Conservation (phyloP, 495 filamentous ascomycete genomes). For the Cudoniella acicularis region DNA sequence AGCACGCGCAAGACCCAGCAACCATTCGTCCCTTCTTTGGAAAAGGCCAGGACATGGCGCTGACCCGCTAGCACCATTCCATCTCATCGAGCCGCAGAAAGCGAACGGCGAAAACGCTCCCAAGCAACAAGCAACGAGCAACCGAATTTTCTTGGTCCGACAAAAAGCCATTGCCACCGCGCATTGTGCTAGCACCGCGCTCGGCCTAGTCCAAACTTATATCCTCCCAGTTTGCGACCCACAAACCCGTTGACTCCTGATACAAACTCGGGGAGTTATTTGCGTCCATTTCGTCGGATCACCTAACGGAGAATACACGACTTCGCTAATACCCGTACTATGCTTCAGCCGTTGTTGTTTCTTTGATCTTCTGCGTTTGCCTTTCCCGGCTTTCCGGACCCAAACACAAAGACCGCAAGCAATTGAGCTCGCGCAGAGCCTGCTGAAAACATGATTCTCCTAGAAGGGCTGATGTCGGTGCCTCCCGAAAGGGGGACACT, state of each 20-base stretch:
- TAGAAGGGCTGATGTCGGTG: conserved; percentile 53
- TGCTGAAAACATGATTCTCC: conserved; percentile 26
- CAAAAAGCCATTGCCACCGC: background rate
- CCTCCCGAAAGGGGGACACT: conserved; percentile 55
- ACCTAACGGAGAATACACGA: background rate
- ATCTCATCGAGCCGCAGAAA: background rate
- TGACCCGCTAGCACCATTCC: background rate
- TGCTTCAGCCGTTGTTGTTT: background rate
- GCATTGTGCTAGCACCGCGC: background rate
- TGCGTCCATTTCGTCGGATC: background rate
- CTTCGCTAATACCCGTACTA: background rate
- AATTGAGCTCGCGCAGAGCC: background rate
- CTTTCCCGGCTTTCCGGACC: background rate
- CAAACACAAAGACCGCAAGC: background rate
- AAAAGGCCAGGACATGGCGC: background rate
- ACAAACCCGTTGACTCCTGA: background rate
- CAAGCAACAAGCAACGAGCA: no score
- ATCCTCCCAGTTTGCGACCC: background rate
- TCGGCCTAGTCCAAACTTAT: background rate
- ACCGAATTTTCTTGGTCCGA: background rate
- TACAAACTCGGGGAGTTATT: background rate
- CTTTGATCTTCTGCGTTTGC: background rate
- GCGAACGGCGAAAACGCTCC: background rate
- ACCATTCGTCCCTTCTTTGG: background rate
- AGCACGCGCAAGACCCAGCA: background rate